Evolutionary conservation across 768 basidiomycete species (phyloP).

Genomic region (Termitomyces sp.): DNA sequence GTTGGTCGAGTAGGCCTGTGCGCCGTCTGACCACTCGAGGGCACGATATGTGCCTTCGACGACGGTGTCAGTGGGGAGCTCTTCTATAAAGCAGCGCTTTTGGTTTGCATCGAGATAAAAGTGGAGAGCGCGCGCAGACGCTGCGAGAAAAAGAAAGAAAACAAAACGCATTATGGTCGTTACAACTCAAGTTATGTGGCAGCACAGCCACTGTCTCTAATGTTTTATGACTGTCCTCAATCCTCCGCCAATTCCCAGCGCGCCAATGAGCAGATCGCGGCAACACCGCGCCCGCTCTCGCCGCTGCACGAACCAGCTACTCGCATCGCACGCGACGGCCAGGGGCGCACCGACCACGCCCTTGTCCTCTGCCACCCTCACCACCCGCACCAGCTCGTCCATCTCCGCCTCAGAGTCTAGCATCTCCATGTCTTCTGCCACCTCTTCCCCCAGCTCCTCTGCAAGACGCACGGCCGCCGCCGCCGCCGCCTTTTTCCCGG

Average conservation of each 20-base stretch:
- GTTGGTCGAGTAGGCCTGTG: slow-evolving; percentile 65
- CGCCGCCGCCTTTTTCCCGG: slow-evolving; percentile 52
- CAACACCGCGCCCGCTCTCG: slow-evolving; percentile 62
- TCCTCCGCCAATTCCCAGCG: slow-evolving; percentile 35
- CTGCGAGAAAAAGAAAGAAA: slow-evolving; percentile 15
- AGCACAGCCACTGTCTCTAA: slow-evolving; percentile 3
- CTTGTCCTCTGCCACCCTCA: slow-evolving; percentile 49
- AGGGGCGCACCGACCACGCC: slow-evolving; percentile 62
- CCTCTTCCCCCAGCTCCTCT: slow-evolving; percentile 51
- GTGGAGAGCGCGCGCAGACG: slow-evolving; percentile 72
- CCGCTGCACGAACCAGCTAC: slow-evolving; percentile 79
- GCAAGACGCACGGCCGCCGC: slow-evolving; percentile 44
- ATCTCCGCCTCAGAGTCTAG: slow-evolving; percentile 84
- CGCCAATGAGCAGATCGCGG: slow-evolving; percentile 52
- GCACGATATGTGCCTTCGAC: slow-evolving; percentile 91
- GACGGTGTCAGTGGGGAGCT: slow-evolving; percentile 91
- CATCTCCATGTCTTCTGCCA: slow-evolving; percentile 68
- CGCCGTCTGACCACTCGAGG: slow-evolving; percentile 80
- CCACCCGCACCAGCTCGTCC: slow-evolving; percentile 63
- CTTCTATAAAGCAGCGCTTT: slow-evolving; percentile 93
- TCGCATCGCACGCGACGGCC: slow-evolving; percentile 67
- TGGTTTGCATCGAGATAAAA: slow-evolving; percentile 96
- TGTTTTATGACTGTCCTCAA: background rate
- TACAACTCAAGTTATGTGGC: background rate
- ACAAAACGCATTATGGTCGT: background rate